These are phyloP conservation scores for Colletotrichum acutatum DNA, from an alignment of 2,329 filamentous ascomycete species.

Conservation along the genomic window DNA sequence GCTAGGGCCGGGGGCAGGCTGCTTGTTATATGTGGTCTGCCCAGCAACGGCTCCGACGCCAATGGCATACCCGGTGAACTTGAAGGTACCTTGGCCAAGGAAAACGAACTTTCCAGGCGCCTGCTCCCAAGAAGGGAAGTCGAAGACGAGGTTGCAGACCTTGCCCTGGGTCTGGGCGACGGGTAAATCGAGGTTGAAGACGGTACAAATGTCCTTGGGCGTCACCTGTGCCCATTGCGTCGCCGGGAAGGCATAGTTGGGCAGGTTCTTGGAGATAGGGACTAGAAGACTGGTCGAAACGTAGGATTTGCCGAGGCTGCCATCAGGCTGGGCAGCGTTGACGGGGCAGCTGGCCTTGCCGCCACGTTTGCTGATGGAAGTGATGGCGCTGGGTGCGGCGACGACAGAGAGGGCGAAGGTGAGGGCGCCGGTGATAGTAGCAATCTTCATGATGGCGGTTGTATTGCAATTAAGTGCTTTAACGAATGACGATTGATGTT, in stretches of 20 bases:
- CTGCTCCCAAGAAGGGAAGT: conserved; percentile 11
- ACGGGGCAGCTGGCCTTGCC: conserved; percentile 13
- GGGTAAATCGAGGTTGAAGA: conserved; percentile 32
- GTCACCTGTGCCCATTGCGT: conserved; percentile 13
- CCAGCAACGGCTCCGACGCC: conserved; percentile 28
- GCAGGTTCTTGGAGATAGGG: conserved; percentile 21
- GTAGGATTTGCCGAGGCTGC: conserved; percentile 20
- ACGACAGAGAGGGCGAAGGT: conserved; percentile 1
- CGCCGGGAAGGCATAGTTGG: conserved; percentile 14
- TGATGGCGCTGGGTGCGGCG: conserved; percentile 6
- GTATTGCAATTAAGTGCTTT: background rate
- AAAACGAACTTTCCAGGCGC: conserved; percentile 16
- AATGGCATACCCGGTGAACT: conserved; percentile 28
- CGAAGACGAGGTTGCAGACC: conserved; percentile 31
- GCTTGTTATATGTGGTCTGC: conserved; percentile 28
- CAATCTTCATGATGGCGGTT: conserved; percentile 20
- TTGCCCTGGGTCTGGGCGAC: conserved; percentile 29
- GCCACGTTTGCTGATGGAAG: background rate
- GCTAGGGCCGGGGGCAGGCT: conserved; percentile 27
- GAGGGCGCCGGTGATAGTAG: conserved; percentile 3
- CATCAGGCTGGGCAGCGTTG: conserved; percentile 28
- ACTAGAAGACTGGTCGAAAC: conserved; percentile 21
- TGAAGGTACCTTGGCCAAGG: conserved; percentile 25
- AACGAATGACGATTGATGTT: background rate
- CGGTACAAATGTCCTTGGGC: conserved; percentile 26